Conservation (phyloP, 2,329 filamentous ascomycete species). For the Metarhizium humberi region DNA sequence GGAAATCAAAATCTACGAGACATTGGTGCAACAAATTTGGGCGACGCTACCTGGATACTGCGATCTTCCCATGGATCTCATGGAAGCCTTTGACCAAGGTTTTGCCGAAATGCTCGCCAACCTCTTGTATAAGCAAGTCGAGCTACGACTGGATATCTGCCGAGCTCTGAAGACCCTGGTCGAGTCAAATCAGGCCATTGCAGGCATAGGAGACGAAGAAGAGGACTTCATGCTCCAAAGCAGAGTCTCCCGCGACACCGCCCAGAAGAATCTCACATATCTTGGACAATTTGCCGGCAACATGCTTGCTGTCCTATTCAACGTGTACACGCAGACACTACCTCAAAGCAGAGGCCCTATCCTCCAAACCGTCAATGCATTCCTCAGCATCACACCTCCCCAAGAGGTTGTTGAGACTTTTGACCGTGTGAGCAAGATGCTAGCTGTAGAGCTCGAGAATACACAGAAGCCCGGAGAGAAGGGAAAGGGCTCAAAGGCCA, state of each 20-base stretch:
- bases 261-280: conserved; percentile 73
- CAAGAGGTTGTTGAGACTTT: conserved; percentile 82
- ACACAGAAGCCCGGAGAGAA: conserved; percentile 47
- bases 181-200: conserved; percentile 81
- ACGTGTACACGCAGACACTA: conserved; percentile 94
- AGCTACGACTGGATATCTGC: conserved; percentile 81
- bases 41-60: conserved; percentile 90
- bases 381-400: conserved; percentile 75
- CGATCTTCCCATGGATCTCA: conserved; percentile 75
- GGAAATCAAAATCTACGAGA: conserved; percentile 97
- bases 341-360: conserved; percentile 88
- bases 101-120: conserved; percentile 91
- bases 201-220: conserved; percentile 55
- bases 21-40: conserved; percentile 92
- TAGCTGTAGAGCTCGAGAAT: conserved; percentile 59
- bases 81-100: conserved; percentile 67
- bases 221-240: conserved; percentile 70
- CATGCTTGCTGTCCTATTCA: conserved; percentile 93
- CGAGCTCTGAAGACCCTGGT: conserved; percentile 77
- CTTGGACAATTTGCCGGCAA: conserved; percentile 75
- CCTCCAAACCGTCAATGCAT: conserved; percentile 88
- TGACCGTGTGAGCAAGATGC: conserved; percentile 73
- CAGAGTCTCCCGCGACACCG: conserved; percentile 64
- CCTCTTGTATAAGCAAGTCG: conserved; percentile 83
- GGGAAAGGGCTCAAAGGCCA: conserved; percentile 50